Evolutionary conservation across 2,329 filamentous ascomycete genomes (phyloP), one percentile per base, ranked within the genome.

Genomic region (Penicillium vulpinum): DNA sequence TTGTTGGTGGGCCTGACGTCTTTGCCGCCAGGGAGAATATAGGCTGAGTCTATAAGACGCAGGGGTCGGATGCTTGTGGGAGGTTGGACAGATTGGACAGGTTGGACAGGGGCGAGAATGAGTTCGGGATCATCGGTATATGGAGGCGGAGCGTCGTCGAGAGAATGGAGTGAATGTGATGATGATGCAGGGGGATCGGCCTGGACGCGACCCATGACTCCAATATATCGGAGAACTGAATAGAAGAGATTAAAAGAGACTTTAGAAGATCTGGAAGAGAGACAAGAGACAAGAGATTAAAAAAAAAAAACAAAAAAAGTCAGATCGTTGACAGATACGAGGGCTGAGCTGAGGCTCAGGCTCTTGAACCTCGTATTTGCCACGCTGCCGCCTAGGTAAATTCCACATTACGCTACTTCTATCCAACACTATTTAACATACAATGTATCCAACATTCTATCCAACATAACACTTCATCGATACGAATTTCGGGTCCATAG

Each of bases 41-140:
- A 67, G 41, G 64, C 64, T 0, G 62, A 61, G 46, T 63, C 57
- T 24, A 59, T 48, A 13, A 67, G 43, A n/a, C 48, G 51, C 36
- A 67, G 63, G 4, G 59, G 56, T 33, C 36, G 31, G 10, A 52
- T 33, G 24, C 24, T 49, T 16, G 38, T 16, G 45, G 52, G 52
- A 31, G 41, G 43, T 16, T 49, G 41, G 24, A 31, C 29, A 35
- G 54, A 39, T 6, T 29, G 49, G 40, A n/a, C 41, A 13, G 40
- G 22, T 15, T 35, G 56, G 38, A 29, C 24, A 39, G 55, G 45
- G 31, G 24, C 28, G n/a, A 38, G 11, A 31, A 50, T 26, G 46
- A 41, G 18, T 24, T 58, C 57, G 21, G 60, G 59, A 5, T 64
- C 63, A 18, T 67, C 64, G 43, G 61, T 56, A 41, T 67, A 67